Percentiles rank a stretch among this genome's conserved stretches.
Evolutionary conservation across 2,329 filamentous ascomycete genomes (phyloP).

Genomic region (Exophiala sideris): DNA sequence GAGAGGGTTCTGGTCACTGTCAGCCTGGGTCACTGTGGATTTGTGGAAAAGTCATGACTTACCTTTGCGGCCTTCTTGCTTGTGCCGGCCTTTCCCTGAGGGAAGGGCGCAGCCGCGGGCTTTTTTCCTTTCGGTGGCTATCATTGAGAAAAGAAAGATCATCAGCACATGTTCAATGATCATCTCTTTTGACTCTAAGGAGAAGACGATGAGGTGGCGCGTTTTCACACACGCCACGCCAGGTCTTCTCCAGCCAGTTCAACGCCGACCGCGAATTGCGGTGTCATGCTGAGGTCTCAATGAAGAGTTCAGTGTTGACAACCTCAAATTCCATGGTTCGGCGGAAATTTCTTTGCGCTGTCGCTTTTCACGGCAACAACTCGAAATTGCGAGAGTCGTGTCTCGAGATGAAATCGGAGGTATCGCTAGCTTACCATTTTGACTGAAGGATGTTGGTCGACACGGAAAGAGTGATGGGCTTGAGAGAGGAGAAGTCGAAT

Average conservation of each 20-base stretch:
- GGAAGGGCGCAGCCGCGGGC: constrained; percentile 94
- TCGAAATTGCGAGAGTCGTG: neutral
- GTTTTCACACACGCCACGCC: constrained; percentile 2
- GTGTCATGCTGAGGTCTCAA: constrained; percentile 14
- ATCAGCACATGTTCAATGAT: constrained; percentile 68
- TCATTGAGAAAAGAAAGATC: constrained; percentile 99
- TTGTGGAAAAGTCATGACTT: constrained; percentile 16
- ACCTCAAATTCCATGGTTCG: constrained; percentile 9
- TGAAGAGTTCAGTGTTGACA: constrained; percentile 19
- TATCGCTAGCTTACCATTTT: constrained; percentile 25
- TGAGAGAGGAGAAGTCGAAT: constrained; percentile 1
- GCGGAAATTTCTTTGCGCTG: constrained; percentile 8
- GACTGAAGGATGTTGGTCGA: neutral
- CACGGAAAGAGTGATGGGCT: neutral
- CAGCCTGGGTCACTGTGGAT: constrained; percentile 9
- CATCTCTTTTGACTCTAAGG: constrained; percentile 83
- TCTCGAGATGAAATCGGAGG: neutral
- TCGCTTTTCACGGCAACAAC: constrained; percentile 1
- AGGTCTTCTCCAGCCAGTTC: constrained; percentile 18
- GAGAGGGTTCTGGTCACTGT: constrained; percentile 77
- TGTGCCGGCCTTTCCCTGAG: constrained; percentile 79
- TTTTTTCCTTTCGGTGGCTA: constrained; percentile 99
- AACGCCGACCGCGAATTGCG: constrained; percentile 15
- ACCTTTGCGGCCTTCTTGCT: constrained; percentile 97
- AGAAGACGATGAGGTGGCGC: constrained; percentile 36